phyloP scores from a whole-genome alignment of 176 grass and related monocot genomes.

The sorghum (Sorghum bicolor) region DNA sequence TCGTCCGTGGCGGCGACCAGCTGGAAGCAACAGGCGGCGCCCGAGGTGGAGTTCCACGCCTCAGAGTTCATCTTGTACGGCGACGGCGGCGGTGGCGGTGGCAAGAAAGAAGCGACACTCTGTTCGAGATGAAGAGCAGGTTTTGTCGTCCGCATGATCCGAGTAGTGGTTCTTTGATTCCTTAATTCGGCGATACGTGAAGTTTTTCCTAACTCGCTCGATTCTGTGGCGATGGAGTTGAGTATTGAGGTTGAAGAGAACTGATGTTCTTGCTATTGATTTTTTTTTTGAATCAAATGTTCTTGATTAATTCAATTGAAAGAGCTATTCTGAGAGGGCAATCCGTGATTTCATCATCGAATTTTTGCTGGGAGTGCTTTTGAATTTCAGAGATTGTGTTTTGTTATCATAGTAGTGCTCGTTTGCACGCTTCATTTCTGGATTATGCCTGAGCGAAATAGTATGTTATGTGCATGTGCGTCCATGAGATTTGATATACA shows the following conservation, averaged over 20 bases:
- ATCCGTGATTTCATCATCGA: background rate
- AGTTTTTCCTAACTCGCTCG: background rate
- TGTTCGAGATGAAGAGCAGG: background rate
- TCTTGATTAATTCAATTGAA: background rate
- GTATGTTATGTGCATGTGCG: too few species aligned
- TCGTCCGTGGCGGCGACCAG: background rate
- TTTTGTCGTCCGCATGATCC: background rate
- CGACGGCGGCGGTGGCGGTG: background rate
- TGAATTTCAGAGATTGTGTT: background rate
- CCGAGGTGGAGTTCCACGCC: background rate
- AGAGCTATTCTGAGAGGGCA: background rate
- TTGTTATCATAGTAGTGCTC: too few species aligned
- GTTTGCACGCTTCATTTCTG: too few species aligned
- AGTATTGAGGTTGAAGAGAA: background rate
- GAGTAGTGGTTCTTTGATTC: background rate
- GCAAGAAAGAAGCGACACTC: background rate
- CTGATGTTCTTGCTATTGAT: background rate
- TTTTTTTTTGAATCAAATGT: too few species aligned
- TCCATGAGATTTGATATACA: too few species aligned
- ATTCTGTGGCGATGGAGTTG: background rate
- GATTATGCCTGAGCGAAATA: background rate
- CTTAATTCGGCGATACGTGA: background rate
- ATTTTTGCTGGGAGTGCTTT: background rate
- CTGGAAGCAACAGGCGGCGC: background rate
- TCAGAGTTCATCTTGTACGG: constrained; percentile 29